Base-by-base conservation (phyloP, 805 yeast species). In the Peterozyma toletana region DNA sequence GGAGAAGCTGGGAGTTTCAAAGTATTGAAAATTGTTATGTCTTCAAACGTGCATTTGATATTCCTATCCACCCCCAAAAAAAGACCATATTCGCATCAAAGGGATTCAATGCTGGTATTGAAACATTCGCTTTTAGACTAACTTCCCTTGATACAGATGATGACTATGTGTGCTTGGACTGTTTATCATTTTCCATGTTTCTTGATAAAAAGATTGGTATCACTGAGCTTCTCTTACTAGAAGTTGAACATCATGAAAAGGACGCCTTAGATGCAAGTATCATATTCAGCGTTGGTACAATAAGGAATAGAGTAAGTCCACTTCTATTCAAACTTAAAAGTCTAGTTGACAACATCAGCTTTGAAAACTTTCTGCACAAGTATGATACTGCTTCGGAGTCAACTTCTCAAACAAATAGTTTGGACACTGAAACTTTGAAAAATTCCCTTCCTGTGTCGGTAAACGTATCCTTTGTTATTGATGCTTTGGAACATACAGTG, bases 1-100 rank as follows among this genome's bases (percentile, higher is more conserved):
- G 98, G 97, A 77, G 97, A 67, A 78, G 80, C 47, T 90, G 98
- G 97, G 99, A 91, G 53, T 82, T 85, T 37, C 70, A 79, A 30
- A 77, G 77, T 52, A 73, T 80, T 17, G 72, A 73, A n/a, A 65
- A 73, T 34, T 73, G 80, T 42, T 76, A 68, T 44, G 67, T 85
- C 18, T 78, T 84, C 52, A 59, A 61, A 30, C 66, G 64, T 48
- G 70, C 77, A 2, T 83, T 83, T 53, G 56, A 56, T n/a, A 53
- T 31, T 11, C 34, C 34, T 9, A 13, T 31, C 5, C 14, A 13
- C 13, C 14, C 34, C 21, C 30, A 46, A 31, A 14, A 45, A 39
- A 13, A 34, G 18, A 29, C 41, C 13, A 29, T 33, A 11, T 7
- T 27, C 21, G 35, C 43, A 5, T 38, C 50, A 1, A 43, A 37